A percentile compares a stretch with the other conserved stretches of the same genome.
phyloP scores from a whole-genome alignment of 2,329 filamentous ascomycete genomes.

The Thermothelomyces thermophilus region DNA sequence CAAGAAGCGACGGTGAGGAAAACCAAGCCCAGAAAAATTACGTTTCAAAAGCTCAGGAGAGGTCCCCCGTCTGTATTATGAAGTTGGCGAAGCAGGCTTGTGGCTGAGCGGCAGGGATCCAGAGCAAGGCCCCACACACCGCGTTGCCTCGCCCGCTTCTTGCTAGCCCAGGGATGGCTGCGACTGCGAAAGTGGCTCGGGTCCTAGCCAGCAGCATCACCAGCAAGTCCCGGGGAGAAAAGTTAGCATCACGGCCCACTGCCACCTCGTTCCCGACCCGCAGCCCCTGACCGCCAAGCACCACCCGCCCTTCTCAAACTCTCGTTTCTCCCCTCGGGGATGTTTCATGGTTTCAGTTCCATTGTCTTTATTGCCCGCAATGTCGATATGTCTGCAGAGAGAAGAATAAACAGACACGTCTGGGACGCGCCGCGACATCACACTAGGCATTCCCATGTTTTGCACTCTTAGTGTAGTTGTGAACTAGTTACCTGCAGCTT shows the following conservation, averaged over 20 bases:
- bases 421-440: too few relatives aligned
- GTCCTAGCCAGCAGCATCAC: conserved; percentile 5
- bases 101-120: conserved; percentile 23
- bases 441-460: too few relatives aligned
- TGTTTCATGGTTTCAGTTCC: conserved; percentile 16
- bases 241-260: not conserved
- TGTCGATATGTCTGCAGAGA: not conserved
- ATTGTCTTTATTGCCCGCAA: not conserved
- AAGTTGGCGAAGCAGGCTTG: conserved; percentile 19
- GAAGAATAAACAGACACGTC: not conserved
- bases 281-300: conserved; percentile 15
- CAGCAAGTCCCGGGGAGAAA: conserved; percentile 3
- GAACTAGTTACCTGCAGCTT: too few relatives aligned
- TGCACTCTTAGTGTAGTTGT: not conserved
- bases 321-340: conserved; percentile 16
- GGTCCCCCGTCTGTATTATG: conserved; percentile 18
- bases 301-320: not conserved
- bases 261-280: not conserved
- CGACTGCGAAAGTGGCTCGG: conserved; percentile 22
- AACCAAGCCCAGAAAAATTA: not conserved
- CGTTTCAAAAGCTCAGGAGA: conserved; percentile 25
- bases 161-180: conserved; percentile 21
- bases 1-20: conserved; percentile 1
- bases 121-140: conserved; percentile 13
- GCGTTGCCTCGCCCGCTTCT: not conserved